Conservation (phyloP, 306 rosid genomes). For the Alnus glutinosa region DNA sequence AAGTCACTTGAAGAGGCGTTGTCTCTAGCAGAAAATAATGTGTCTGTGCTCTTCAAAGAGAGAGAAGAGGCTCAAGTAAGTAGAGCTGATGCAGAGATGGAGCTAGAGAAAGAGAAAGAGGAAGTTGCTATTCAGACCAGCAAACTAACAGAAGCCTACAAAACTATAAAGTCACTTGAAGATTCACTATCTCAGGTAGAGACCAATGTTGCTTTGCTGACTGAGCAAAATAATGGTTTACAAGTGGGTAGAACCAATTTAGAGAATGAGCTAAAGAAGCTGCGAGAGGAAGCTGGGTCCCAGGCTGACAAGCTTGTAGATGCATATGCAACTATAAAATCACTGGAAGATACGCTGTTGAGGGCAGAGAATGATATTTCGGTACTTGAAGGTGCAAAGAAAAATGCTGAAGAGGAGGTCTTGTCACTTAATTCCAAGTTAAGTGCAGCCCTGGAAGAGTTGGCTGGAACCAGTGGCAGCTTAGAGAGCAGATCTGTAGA, state of each 20-base stretch:
- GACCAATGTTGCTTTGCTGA: constrained; percentile 47
- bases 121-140: constrained; percentile 54
- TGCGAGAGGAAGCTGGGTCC: constrained; percentile 62
- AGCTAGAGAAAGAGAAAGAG: constrained; percentile 59
- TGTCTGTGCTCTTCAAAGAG: constrained; percentile 51
- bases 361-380: constrained; percentile 68
- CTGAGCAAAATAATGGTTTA: constrained; percentile 60
- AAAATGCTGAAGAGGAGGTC: constrained; percentile 68
- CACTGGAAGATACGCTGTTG: constrained; percentile 64
- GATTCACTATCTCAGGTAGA: constrained; percentile 56
- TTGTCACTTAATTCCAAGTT: constrained; percentile 63
- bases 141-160: constrained; percentile 64
- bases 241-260: constrained; percentile 51
- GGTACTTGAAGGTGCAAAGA: constrained; percentile 54
- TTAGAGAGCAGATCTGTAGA: constrained; percentile 59
- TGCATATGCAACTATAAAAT: constrained; percentile 49
- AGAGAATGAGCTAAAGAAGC: constrained; percentile 69
- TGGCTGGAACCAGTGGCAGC: constrained; percentile 62
- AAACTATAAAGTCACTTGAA: constrained; percentile 66
- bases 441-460: constrained; percentile 66
- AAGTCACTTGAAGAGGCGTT: constrained; percentile 70
- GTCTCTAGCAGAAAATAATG: constrained; percentile 60
- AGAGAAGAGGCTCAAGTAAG: constrained; percentile 65
- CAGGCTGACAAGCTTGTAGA: constrained; percentile 55
- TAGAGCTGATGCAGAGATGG: constrained; percentile 60